Conservation (phyloP, 306 rosid species). For the Psophocarpus tetragonolobus region DNA sequence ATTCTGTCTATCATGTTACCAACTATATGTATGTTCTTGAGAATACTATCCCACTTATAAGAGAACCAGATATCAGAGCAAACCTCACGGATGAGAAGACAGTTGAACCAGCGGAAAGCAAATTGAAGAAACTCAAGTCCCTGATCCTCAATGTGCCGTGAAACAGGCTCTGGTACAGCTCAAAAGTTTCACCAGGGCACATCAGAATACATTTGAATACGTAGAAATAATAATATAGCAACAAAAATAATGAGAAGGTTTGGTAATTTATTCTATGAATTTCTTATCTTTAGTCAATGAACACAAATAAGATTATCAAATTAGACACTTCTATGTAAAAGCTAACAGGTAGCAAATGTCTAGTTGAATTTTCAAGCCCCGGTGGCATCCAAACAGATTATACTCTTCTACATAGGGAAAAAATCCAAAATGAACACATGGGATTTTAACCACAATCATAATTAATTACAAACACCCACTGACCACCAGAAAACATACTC, state of each 20-base stretch:
- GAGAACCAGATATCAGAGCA: slow-evolving; percentile 29
- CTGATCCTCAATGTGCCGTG: slow-evolving; percentile 88
- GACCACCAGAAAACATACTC: not conserved
- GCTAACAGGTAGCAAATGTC: not conserved
- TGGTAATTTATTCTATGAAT: slow-evolving; percentile 1
- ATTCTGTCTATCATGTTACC: not conserved
- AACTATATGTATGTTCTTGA: not conserved
- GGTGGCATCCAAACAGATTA: slow-evolving; percentile 10
- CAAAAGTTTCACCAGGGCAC: slow-evolving; percentile 31
- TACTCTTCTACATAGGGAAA: slow-evolving; percentile 3
- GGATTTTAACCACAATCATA: not conserved
- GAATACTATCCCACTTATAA: slow-evolving; percentile 17
- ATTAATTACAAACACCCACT: slow-evolving; percentile 1
- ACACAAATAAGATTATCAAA: not conserved
- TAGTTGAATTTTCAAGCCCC: slow-evolving; percentile 25
- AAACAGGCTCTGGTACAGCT: slow-evolving; percentile 69
- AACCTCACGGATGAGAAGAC: slow-evolving; percentile 97
- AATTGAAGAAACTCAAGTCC: slow-evolving; percentile 97
- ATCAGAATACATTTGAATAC: slow-evolving; percentile 33
- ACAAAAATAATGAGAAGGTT: slow-evolving; percentile 14
- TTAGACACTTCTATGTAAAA: not conserved
- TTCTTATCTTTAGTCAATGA: slow-evolving; percentile 2
- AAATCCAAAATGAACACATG: slow-evolving; percentile 4
- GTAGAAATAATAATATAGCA: slow-evolving; percentile 4
- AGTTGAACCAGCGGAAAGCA: slow-evolving; percentile 99